phyloP scores from a whole-genome alignment of 345 rosid genomes.

The Dipteronia sinensis region DNA sequence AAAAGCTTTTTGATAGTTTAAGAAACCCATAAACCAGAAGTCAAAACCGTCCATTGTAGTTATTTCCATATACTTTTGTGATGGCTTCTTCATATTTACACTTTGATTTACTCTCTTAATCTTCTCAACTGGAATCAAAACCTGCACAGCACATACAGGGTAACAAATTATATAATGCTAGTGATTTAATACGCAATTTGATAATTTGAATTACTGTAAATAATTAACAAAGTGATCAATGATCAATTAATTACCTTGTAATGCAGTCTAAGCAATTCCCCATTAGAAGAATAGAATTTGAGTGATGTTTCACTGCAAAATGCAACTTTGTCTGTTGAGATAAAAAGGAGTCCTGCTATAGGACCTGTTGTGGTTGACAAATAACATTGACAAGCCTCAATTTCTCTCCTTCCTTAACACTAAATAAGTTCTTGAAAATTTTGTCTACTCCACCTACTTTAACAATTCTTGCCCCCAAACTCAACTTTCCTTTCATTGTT shows the following conservation, averaged over 20 bases:
- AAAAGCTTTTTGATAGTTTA: no score
- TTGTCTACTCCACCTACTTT: constrained; percentile 47
- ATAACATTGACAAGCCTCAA: constrained; percentile 52
- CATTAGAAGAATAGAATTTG: constrained; percentile 35
- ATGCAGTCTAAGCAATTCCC: constrained; percentile 36
- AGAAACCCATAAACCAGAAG: no score
- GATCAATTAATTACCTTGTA: constrained; percentile 34
- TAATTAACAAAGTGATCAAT: no score
- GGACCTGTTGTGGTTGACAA: constrained; percentile 54
- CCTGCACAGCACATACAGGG: no score
- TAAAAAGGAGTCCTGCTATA: constrained; percentile 52
- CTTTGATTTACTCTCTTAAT: no score
- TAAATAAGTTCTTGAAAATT: constrained; percentile 44
- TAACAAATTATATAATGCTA: no score
- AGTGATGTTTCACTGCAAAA: constrained; percentile 56
- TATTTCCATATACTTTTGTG: no score
- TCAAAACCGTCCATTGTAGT: no score
- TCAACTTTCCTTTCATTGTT: constrained; percentile 51
- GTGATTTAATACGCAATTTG: no score
- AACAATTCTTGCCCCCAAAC: constrained; percentile 45
- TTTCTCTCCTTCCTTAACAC: constrained; percentile 39
- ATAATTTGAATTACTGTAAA: no score
- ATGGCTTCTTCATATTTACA: no score
- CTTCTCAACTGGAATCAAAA: constrained; percentile 14
- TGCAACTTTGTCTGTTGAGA: constrained; percentile 42